Evolutionary conservation across 2,329 filamentous ascomycete species (phyloP).

Genomic region (Exophiala sp.): DNA sequence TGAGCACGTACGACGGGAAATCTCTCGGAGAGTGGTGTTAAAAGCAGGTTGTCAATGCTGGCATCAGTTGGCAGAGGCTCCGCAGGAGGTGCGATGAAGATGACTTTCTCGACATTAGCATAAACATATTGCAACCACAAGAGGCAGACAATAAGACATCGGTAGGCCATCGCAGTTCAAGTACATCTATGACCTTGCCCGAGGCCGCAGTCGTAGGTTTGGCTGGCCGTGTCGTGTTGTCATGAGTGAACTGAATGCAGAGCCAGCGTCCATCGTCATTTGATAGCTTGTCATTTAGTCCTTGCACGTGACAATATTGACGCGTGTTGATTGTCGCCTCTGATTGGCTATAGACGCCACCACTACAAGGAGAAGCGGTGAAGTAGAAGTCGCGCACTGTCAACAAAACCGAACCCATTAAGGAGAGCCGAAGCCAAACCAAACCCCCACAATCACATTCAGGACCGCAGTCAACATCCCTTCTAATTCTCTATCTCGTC

Average conservation of each 20-base stretch:
- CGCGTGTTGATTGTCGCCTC: not conserved
- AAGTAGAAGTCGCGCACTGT: conserved; percentile 19
- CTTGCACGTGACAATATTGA: not conserved
- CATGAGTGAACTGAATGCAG: not conserved
- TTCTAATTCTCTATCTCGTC: conserved; percentile 20
- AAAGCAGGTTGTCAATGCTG: conserved; percentile 54
- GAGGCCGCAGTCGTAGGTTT: no score
- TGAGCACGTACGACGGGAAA: conserved; percentile 54
- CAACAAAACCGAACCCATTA: conserved; percentile 17
- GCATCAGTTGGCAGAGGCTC: conserved; percentile 53
- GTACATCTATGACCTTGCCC: not conserved
- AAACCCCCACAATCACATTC: conserved; percentile 22
- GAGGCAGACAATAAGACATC: not conserved
- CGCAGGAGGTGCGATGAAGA: conserved; percentile 68
- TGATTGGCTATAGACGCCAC: conserved; percentile 12
- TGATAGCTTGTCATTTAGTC: not conserved
- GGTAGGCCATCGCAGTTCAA: not conserved
- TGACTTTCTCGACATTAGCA: conserved; percentile 85
- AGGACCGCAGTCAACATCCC: conserved; percentile 24
- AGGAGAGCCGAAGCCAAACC: conserved; percentile 7
- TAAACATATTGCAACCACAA: conserved; percentile 22
- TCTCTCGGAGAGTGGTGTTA: conserved; percentile 59
- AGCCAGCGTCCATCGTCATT: not conserved
- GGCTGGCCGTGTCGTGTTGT: conserved; percentile 1
- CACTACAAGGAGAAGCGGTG: conserved; percentile 17